Conservation (phyloP, 1,284 basidiomycete species). For the Schizophyllum amplum region DNA sequence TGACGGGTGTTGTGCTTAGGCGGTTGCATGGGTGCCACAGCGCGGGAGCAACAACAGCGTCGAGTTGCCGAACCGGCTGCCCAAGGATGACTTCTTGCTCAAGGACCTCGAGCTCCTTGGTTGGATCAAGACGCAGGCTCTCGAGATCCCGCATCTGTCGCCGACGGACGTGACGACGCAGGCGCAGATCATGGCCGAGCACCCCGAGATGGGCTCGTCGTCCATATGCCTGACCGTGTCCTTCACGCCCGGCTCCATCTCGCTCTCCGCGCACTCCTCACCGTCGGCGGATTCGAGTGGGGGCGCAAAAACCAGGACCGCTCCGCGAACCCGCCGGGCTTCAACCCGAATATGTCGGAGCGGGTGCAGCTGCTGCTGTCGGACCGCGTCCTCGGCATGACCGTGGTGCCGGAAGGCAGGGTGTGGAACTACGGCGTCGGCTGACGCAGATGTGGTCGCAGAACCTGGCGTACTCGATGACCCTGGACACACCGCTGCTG, state of each 20-base stretch:
- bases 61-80: conserved; percentile 80
- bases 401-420: conserved; percentile 82
- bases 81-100: conserved; percentile 89
- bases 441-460: conserved; percentile 88
- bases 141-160: conserved; percentile 89
- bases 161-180: conserved; percentile 95
- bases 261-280: conserved; percentile 89
- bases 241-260: conserved; percentile 97
- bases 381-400: conserved; percentile 90
- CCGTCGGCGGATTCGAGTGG: conserved; percentile 95
- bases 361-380: conserved; percentile 92
- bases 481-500: conserved; percentile 81
- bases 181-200: conserved; percentile 93
- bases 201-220: conserved; percentile 91
- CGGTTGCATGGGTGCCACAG: conserved; percentile 93
- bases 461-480: conserved; percentile 79
- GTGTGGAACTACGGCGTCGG: conserved; percentile 95
- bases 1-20: no score
- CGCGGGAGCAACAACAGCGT: conserved; percentile 92
- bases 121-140: conserved; percentile 96
- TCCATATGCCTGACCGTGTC: conserved; percentile 92
- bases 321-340: conserved; percentile 82
- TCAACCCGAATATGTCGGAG: conserved; percentile 97
- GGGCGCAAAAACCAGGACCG: conserved; percentile 88
- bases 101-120: conserved; percentile 94